Base-by-base conservation (phyloP, 1,139 yeast genomes). In the Saccharomyces pastorianus region DNA sequence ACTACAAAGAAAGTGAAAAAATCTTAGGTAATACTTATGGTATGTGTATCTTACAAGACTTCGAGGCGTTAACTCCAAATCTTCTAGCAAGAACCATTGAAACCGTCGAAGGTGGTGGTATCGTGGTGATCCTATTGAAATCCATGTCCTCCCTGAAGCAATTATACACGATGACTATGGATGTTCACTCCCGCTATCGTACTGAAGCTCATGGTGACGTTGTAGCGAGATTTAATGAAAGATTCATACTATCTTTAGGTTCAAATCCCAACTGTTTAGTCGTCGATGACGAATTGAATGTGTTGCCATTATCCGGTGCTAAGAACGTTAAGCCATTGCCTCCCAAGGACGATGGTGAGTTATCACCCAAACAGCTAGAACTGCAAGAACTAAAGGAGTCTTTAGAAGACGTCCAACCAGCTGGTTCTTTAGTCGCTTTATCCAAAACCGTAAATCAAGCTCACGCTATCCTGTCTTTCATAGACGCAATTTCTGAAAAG, bases 31-130 rank as follows among this genome's bases (percentile, higher is more conserved):
- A 93, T 72, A 93, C 99, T 0, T 93, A 89, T 68, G 99, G 99
- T 57, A 93, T 91, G 97, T 88, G 96, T 73, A 87, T 93, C 56
- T 77, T 93, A 62, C 99, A 93, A 72, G 99, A 93, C 71, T 93
- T 93, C 65, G 99, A 93, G 72, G 99, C 95, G 4, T 74, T 93
- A 57, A 93, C 99, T 8, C 99, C 99, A 28, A 93, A 93, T 70
- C 79, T 93, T 65, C 79, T 93, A 64, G 99, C 99, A 1, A 82
- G 98, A 71, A 93, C 99, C 3, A 85, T 93, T 55, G 99, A 93
- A 73, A 93, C 99, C 3, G 99, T 93, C 44, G 98, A 93, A 75
- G 99, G 99, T 66, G 99, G 99, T 63, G 99, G 99, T 55, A 75
- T 93, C 50, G 93, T 95, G 49, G 95, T 95, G 20, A 83, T 93